These are phyloP conservation scores for Lentinus tigrinus DNA, from an alignment of 768 basidiomycete species.

Conservation along the genomic window DNA sequence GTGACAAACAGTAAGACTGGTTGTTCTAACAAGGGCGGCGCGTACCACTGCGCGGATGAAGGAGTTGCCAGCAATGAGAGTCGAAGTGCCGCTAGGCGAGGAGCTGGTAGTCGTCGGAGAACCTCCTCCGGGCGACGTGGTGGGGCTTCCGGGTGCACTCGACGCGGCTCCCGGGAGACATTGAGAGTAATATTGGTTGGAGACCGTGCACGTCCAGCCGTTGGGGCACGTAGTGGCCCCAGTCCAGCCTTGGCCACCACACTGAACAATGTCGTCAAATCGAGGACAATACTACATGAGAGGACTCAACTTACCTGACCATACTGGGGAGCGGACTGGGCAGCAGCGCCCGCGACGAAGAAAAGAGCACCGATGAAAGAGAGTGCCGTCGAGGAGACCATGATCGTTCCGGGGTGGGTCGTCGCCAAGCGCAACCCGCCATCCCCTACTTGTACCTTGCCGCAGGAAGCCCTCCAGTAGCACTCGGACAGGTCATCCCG, in stretches of 20 bases:
- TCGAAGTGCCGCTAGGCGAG: constrained; percentile 32
- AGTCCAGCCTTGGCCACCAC: constrained; percentile 51
- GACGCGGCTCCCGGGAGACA: constrained; percentile 47
- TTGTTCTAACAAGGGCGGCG: not conserved
- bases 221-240: constrained; percentile 49
- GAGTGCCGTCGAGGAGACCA: constrained; percentile 13
- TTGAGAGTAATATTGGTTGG: constrained; percentile 52
- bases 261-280: constrained; percentile 31
- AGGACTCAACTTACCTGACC: constrained; percentile 21
- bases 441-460: not conserved
- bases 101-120: constrained; percentile 24
- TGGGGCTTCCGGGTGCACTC: constrained; percentile 17
- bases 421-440: not conserved
- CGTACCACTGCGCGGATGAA: constrained; percentile 59
- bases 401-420: not conserved
- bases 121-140: constrained; percentile 13
- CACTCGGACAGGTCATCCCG: not conserved
- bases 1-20: not conserved
- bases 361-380: constrained; percentile 19
- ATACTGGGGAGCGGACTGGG: constrained; percentile 26
- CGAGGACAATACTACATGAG: not conserved
- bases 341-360: constrained; percentile 17
- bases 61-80: constrained; percentile 48
- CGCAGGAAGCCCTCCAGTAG: not conserved
- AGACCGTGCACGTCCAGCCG: constrained; percentile 45